Conservation (phyloP, 2,329 filamentous ascomycete species). For the Fusarium concolor region DNA sequence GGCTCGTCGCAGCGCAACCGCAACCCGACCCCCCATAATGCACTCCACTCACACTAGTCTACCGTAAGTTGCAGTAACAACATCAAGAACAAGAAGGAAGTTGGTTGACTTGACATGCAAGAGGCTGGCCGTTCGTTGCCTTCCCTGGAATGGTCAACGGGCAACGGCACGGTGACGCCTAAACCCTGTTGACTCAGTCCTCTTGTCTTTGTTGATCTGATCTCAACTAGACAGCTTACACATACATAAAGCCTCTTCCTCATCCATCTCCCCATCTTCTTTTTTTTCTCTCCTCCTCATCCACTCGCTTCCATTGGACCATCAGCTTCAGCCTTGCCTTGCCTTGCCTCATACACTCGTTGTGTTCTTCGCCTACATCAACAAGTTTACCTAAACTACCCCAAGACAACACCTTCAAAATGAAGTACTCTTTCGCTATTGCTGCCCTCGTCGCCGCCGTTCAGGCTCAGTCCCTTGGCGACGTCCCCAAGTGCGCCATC, state of each 20-base stretch:
- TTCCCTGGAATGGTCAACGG: neutral
- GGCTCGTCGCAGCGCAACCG: conserved; percentile 39
- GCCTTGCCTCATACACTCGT: conserved; percentile 46
- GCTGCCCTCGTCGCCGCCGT: conserved; percentile 51
- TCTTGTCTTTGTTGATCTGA: neutral
- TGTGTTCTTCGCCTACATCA: conserved; percentile 27
- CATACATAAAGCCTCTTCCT: conserved; percentile 50
- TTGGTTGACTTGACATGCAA: too few relatives aligned
- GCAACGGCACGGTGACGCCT: conserved; percentile 11
- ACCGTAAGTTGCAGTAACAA: conserved; percentile 17
- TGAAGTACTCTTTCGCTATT: conserved; percentile 54
- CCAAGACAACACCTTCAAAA: conserved; percentile 46
- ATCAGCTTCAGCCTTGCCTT: conserved; percentile 20
- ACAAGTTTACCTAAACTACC: conserved; percentile 10
- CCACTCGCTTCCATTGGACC: conserved; percentile 47
- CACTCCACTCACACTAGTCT: conserved; percentile 10
- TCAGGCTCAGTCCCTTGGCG: conserved; percentile 50
- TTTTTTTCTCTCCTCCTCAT: conserved; percentile 44
- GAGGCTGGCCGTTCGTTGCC: too few relatives aligned
- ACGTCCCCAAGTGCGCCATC: conserved; percentile 55
- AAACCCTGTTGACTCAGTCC: neutral
- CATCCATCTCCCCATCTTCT: conserved; percentile 27
- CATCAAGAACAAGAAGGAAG: conserved; percentile 18
- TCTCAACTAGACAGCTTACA: neutral
- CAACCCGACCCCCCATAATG: conserved; percentile 21